Base-by-base conservation (phyloP, 2,329 filamentous ascomycete species). In the Blastomyces gilchristii region DNA sequence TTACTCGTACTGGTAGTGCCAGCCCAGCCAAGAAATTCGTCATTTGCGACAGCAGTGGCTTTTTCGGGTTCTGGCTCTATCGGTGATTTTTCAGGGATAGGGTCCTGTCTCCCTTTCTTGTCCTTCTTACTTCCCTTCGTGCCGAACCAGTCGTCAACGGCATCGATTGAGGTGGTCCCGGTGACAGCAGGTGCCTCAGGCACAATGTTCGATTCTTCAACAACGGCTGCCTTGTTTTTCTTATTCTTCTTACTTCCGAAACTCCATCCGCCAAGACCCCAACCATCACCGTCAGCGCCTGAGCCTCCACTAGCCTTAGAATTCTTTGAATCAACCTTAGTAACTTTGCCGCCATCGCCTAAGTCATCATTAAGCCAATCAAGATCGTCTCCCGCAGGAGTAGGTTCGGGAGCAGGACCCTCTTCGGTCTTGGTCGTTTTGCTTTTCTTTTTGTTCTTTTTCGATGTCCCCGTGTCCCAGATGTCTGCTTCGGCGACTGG, bases 51-150 rank as follows among this genome's bases (percentile, higher is more conserved):
- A 14, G 49, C 14, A 63, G 49, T 66, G 22, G 71, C 68, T 3
- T 70, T 67, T 58, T 74, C 72, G 0, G 73, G 69, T 28, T 70
- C 68, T 25, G 22, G 18, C 5, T 70, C 71, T 11, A 68, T 69
- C 41, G 70, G 71, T 14, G 39, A 64, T 72, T 75, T 58, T 76
- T 69, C 52, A 74, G 72, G 63, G 76, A 74, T 62, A 73, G 64
- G 71, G 65, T 57, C 72, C 59, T 78, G 78, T 66, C 78, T 80
- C 63, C 77, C 77, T 72, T 83, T 82, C 70, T 80, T 81, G 45
- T 60, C 57, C 47, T 63, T 74, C 16, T 66, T 68, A n/a, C 65
- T 34, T 41, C 68, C 69, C 71, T 71, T 75, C 28, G 67, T 68
- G 34, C 67, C 67, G 62, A 71, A 70, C 74, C 74, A 76, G 61